Evolutionary conservation across 2,329 filamentous ascomycete species (phyloP), one percentile per base, ranked within the genome.

Genomic region (Xylaria sp.): DNA sequence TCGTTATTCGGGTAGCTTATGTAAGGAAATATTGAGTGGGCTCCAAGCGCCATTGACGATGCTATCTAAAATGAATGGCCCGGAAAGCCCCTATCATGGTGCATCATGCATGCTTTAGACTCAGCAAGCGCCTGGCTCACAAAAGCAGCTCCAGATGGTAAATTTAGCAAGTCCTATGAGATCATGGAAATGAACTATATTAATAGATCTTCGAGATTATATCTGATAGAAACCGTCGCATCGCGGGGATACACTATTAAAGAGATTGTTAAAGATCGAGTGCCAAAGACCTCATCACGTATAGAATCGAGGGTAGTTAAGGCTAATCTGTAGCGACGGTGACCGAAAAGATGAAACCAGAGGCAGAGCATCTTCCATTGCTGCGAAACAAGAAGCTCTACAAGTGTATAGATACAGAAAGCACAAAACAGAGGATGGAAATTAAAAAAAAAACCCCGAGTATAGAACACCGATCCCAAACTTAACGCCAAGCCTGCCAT

Each of bases 371-470:
- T 68, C 59, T 61, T 67, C 45, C 17, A 54, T 66, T 66, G 65
- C 58, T 62, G 57, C 45, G 56, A 54, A 27, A 63, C 58, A 45
- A 36, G 38, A 64, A 50, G 42, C 49, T 63, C 55, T 62, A 58
- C 50, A 44, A 27, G 53, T 57, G 45, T 72, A 69, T 70, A 64
- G 10, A 6, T 72, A 71, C 70, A 72, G 60, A 66, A 45, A 62
- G 38, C 44, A 56, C 51, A 51, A 61, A 64, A 42, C 36, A 47
- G 31, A n/a, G n/a, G n/a, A n/a, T n/a, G n/a, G n/a, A n/a, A n/a
- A n/a, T n/a, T n/a, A n/a, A n/a, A 56, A 64, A 66, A 31, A 27
- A 51, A 11, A n/a, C n/a, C 9, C 27, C 60, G 63, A 59, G 20
- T 29, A 39, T 38, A 54, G 39, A 67, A 57, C 45, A 53, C 11